phyloP scores from a whole-genome alignment of 2,329 filamentous ascomycete species.

The Chalaropsis ovoidea region DNA sequence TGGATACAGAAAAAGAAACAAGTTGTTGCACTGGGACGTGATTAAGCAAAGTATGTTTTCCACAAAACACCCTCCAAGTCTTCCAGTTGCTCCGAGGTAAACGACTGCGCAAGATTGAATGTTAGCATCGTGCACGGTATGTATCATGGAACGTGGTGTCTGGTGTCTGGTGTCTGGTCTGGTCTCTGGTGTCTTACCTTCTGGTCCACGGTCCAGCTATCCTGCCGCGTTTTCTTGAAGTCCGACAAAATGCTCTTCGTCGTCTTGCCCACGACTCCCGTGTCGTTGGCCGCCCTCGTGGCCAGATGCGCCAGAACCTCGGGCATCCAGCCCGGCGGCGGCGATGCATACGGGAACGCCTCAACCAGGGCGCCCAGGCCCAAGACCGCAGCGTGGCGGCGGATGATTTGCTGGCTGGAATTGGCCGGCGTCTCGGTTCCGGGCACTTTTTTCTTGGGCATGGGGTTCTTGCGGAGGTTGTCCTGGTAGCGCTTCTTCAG shows the following conservation, averaged over 20 bases:
- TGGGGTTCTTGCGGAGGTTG: constrained; percentile 69
- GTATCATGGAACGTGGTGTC: background rate
- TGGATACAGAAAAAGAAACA: background rate
- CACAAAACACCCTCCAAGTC: constrained; percentile 92
- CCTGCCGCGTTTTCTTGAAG: constrained; percentile 98
- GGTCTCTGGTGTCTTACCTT: too few species aligned
- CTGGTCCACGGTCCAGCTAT: constrained; percentile 96
- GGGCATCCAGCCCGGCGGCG: constrained; percentile 87
- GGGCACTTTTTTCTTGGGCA: constrained; percentile 53
- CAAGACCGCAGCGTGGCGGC: constrained; percentile 80
- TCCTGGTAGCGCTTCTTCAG: constrained; percentile 71
- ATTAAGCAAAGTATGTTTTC: constrained; percentile 97
- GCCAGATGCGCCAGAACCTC: constrained; percentile 81
- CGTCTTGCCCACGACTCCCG: constrained; percentile 87
- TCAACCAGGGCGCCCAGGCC: constrained; percentile 85
- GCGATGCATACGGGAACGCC: constrained; percentile 91
- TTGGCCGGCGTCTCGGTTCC: constrained; percentile 58
- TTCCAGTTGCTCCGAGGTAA: constrained; percentile 84
- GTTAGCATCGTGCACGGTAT: constrained; percentile 24
- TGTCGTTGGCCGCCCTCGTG: constrained; percentile 72
- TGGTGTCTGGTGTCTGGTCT: too few species aligned
- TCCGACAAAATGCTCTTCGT: constrained; percentile 90
- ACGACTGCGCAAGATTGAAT: constrained; percentile 46
- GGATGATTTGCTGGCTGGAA: constrained; percentile 65
- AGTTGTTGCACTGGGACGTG: background rate